Conservation (phyloP, 768 basidiomycete genomes). For the Boletus sp. region DNA sequence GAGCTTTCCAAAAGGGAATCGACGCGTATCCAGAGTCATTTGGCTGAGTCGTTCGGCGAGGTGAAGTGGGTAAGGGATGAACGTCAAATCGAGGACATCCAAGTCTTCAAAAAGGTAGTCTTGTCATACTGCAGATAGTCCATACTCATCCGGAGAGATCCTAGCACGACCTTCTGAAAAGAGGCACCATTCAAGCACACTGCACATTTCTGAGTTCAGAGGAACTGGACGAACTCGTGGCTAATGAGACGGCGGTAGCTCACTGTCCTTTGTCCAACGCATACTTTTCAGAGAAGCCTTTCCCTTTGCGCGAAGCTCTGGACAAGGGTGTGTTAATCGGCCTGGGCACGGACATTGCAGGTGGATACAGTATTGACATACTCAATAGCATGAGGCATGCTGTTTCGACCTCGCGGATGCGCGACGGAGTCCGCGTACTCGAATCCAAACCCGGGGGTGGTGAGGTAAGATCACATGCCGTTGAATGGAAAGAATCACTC, state of each 20-base stretch:
- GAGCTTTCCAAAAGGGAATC: constrained; percentile 43
- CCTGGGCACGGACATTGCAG: constrained; percentile 82
- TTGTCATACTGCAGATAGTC: background rate
- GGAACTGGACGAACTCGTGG: constrained; percentile 49
- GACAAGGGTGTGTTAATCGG: constrained; percentile 63
- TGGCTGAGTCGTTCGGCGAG: constrained; percentile 77
- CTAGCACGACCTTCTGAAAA: constrained; percentile 59
- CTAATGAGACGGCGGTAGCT: constrained; percentile 60
- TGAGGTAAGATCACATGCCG: constrained; percentile 35
- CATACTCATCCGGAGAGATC: constrained; percentile 8
- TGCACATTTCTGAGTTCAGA: constrained; percentile 72
- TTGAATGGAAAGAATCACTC: constrained; percentile 80
- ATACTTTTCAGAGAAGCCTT: constrained; percentile 76
- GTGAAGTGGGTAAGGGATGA: constrained; percentile 66
- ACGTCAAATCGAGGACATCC: constrained; percentile 64
- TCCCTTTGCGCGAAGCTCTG: constrained; percentile 70
- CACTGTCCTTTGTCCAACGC: constrained; percentile 89
- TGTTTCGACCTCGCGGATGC: constrained; percentile 66
- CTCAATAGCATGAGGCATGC: constrained; percentile 79
- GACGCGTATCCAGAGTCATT: constrained; percentile 73
- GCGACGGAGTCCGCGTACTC: constrained; percentile 49
- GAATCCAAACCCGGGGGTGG: constrained; percentile 1
- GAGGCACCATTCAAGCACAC: constrained; percentile 77
- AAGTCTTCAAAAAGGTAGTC: constrained; percentile 66
- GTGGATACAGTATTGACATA: constrained; percentile 78